A percentile compares a stretch with the other conserved stretches of the same genome.
Conservation (phyloP, 768 basidiomycete genomes). For the Pulveroboletus sp. region DNA sequence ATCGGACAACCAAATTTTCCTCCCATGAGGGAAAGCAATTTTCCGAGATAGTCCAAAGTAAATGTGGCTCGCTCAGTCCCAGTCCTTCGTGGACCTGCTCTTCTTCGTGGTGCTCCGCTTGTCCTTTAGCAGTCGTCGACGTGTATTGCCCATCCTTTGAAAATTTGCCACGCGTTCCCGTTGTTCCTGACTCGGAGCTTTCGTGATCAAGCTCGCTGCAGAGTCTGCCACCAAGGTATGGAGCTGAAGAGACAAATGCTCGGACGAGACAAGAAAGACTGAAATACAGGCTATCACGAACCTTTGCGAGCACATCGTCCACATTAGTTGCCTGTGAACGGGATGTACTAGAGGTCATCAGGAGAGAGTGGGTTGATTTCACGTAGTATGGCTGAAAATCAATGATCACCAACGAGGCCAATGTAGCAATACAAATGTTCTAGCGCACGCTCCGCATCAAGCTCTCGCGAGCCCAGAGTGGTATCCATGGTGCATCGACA, state of each 20-base stretch:
- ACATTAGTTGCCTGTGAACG: conserved; percentile 80
- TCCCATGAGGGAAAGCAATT: too few species aligned
- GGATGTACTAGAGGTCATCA: conserved; percentile 63
- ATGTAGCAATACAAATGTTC: not conserved
- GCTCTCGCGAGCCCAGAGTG: conserved; percentile 53
- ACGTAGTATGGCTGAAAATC: conserved; percentile 55
- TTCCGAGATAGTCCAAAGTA: too few species aligned
- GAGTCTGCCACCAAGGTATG: conserved; percentile 23
- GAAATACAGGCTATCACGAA: conserved; percentile 14
- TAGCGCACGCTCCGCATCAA: conserved; percentile 48
- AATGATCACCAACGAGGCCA: not conserved
- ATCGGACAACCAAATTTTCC: too few species aligned
- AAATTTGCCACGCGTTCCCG: conserved; percentile 22
- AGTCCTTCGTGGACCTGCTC: conserved; percentile 26
- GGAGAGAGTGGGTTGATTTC: conserved; percentile 61
- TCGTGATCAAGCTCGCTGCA: conserved; percentile 23
- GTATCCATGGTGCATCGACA: conserved; percentile 62
- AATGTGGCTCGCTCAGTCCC: conserved; percentile 18
- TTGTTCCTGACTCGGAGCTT: conserved; percentile 23
- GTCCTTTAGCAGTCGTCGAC: conserved; percentile 26
- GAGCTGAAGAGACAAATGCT: conserved; percentile 15
- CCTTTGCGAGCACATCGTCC: conserved; percentile 69
- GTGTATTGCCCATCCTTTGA: conserved; percentile 17
- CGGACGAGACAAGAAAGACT: not conserved
- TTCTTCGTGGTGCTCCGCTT: conserved; percentile 25